Conservation (phyloP, 140 eudicot genomes). For the Oenanthe javanica region DNA sequence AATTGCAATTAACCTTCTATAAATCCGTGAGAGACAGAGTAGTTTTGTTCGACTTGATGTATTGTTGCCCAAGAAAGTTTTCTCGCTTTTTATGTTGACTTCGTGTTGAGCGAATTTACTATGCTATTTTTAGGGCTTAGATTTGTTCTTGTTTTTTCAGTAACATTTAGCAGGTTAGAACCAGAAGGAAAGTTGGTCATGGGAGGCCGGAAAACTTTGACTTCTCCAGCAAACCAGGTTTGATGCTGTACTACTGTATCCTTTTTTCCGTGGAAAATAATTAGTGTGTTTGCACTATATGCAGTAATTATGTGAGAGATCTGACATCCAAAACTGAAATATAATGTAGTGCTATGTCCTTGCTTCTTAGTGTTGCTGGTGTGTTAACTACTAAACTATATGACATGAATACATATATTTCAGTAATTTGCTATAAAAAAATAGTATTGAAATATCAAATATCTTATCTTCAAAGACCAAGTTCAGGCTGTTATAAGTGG, state of each 20-base stretch:
- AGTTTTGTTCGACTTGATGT: neutral
- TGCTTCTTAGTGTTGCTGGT: neutral
- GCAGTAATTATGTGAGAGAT: neutral
- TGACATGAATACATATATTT: neutral
- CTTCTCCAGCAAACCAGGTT: constrained; percentile 49
- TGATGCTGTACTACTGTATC: neutral
- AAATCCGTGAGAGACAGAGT: neutral
- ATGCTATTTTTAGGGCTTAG: neutral
- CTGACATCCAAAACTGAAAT: neutral
- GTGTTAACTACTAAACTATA: neutral
- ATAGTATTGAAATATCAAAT: neutral
- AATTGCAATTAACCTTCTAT: neutral
- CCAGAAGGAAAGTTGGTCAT: constrained; percentile 85
- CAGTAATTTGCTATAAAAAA: neutral
- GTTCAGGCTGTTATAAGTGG: neutral
- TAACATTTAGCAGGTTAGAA: constrained; percentile 80
- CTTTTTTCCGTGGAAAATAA: neutral
- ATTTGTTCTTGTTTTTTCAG: constrained; percentile 33
- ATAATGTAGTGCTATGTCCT: neutral
- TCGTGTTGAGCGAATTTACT: neutral
- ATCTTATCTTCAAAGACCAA: neutral
- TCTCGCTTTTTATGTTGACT: neutral
- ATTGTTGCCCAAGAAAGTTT: neutral
- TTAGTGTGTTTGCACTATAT: neutral
- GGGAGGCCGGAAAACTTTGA: constrained; percentile 67